Base-by-base conservation (phyloP, 2,329 filamentous ascomycete species). In the Arthroderma sp. region DNA sequence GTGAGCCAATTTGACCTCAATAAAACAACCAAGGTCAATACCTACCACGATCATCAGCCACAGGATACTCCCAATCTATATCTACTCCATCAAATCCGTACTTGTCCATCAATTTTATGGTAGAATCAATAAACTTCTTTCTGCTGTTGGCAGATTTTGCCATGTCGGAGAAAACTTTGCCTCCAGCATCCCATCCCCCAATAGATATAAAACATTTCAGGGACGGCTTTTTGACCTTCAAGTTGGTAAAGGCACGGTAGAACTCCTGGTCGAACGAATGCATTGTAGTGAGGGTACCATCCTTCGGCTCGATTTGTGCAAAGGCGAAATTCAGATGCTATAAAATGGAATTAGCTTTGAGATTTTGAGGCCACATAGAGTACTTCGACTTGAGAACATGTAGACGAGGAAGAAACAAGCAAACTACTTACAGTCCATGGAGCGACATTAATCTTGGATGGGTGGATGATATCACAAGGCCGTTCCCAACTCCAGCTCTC, bases 271-370 rank as follows among this genome's bases (percentile, higher is more conserved):
- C 37, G 32, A 39, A 42, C 27, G 9, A 9, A 22, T 42, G 10
- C 46, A 40, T 44, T 33, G 42, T 29, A 30, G 28, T 36, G 5
- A 48, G 22, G 3, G 30, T 33, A 33, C 31, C 37, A 32, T 40
- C 30, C 4, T 38, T 27, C 9, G 44, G 33, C 15, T 43, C 30
- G n/a, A 49, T 43, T 29, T 40, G 36, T 4, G 60, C 63, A 42
- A 70, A 71, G 0, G 67, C 62, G 33, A 56, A 61, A 47, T 62
- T 61, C 38, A 63, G 45, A 45, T 59, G 50, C 5, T 52, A 5
- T 49, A 48, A 9, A 50, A 10, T 32, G 39, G 44, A 43, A 42
- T 48, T 44, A 34, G 34, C 30, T 36, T 32, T 9, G 32, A 11
- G 32, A 34, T 34, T 9, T 8, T 34, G 8, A 34, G 3, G 8